Conservation (phyloP, 208 protist genomes). For the Histomonas meleagridis region DNA sequence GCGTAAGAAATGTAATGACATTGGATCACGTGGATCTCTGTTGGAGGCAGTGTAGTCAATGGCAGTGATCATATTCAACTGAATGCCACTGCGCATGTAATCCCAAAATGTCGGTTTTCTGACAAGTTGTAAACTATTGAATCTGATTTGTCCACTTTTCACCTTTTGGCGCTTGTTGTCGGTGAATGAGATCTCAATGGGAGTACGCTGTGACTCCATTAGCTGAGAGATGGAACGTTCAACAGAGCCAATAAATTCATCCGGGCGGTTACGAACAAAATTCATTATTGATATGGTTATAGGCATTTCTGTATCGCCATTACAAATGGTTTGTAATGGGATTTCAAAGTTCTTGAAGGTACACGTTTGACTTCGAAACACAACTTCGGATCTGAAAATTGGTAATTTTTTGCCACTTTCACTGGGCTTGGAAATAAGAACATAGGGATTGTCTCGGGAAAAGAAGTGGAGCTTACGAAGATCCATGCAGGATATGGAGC, state of each 20-base stretch:
- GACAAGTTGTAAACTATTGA: background rate
- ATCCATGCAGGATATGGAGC: background rate
- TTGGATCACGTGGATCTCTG: slow-evolving; percentile 28
- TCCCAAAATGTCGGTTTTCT: slow-evolving; percentile 43
- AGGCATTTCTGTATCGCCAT: slow-evolving; percentile 11
- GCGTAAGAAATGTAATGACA: background rate
- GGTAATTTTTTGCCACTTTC: background rate
- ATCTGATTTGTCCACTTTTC: background rate
- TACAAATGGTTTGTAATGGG: background rate
- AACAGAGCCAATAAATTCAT: background rate
- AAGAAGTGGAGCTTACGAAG: background rate
- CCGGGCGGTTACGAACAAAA: background rate
- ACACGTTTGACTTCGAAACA: background rate
- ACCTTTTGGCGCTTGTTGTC: background rate
- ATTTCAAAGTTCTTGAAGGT: background rate
- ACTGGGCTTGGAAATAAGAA: background rate
- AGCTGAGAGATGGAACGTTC: background rate
- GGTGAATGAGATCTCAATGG: background rate
- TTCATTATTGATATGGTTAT: background rate
- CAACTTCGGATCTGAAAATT: background rate
- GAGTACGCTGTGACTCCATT: background rate
- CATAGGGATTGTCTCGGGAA: background rate
- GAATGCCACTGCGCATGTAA: slow-evolving; percentile 37
- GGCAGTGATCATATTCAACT: slow-evolving; percentile 46
- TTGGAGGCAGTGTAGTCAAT: slow-evolving; percentile 50